Evolutionary conservation across 2,329 filamentous ascomycete genomes (phyloP).

Genomic region (Colletotrichum noveboracense): DNA sequence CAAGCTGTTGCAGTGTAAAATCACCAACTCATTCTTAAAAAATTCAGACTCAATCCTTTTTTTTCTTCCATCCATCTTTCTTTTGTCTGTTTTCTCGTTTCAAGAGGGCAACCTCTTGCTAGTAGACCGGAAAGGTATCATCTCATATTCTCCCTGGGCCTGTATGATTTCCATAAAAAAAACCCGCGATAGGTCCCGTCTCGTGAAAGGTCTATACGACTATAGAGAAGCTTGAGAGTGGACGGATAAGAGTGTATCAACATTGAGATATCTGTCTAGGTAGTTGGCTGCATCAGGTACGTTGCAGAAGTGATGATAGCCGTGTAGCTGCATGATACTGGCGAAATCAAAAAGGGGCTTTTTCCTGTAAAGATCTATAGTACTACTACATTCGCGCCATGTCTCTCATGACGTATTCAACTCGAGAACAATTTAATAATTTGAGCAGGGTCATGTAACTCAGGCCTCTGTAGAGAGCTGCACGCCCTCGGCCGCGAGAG

Average conservation of each 20-base stretch:
- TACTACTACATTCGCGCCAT: not conserved
- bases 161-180: not conserved
- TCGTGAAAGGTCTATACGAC: not conserved
- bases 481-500: conserved; percentile 68
- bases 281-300: not conserved
- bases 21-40: not conserved
- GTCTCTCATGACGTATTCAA: not conserved
- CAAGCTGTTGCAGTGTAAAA: conserved; percentile 12
- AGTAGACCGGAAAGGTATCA: not conserved
- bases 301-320: not conserved
- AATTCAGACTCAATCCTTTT: not conserved
- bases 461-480: conserved; percentile 50
- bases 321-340: not conserved
- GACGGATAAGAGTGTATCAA: not conserved
- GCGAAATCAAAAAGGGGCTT: not conserved
- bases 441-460: not conserved
- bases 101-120: not conserved
- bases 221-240: not conserved
- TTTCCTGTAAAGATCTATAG: not conserved
- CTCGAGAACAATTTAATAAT: not conserved
- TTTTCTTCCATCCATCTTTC: not conserved
- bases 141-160: not conserved
- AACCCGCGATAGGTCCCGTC: not conserved
- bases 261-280: not conserved
- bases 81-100: not conserved